Evolutionary conservation across 2,329 filamentous ascomycete genomes (phyloP), one percentile per base, ranked within the genome.

Genomic region (Phoma sp.): DNA sequence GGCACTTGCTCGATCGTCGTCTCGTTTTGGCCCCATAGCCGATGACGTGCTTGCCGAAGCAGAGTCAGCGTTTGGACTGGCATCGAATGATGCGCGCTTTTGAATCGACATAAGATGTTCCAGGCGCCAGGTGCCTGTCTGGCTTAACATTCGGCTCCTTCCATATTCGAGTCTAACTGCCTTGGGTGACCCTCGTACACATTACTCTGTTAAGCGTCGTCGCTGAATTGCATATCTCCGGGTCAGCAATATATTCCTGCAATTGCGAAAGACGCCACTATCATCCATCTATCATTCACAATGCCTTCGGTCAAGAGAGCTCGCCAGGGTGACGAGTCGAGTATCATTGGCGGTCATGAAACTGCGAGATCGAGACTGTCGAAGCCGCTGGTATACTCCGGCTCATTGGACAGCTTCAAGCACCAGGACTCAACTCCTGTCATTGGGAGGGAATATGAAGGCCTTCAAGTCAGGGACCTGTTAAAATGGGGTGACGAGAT

Each of bases 361-460:
- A 55, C 25, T 29, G 67, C 67, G n/a, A 53, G 63, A 20, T 58
- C 66, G 23, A 64, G 61, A 30, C 51, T 67, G 11, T 17, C 49
- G 6, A 59, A 67, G 45, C 65, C 66, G 9, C 47, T 70, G 36
- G 17, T 47, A 4, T 67, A 70, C 45, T 64, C 63, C 2, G 66
- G 67, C n/a, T 59, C 63, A 10, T 38, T 70, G 33, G 66, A 69
- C 20, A 37, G 12, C 11, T 68, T 65, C 49, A 63, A 60, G 36
- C 51, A 65, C 7, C 66, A 66, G 46, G 81, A 83, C 48, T 70
- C 81, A 2, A 84, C 81, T 2, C 80, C 81, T 7, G 72, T 78
- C 15, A 83, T 84, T 56, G 81, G 81, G 12, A 74, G 74, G 17
- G 81, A 84, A 60, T 84, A 77, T 73, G 40, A 72, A 67, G 53